These are phyloP conservation scores for Allium cepa DNA, from an alignment of 106 monocot species.

Conservation along the genomic window DNA sequence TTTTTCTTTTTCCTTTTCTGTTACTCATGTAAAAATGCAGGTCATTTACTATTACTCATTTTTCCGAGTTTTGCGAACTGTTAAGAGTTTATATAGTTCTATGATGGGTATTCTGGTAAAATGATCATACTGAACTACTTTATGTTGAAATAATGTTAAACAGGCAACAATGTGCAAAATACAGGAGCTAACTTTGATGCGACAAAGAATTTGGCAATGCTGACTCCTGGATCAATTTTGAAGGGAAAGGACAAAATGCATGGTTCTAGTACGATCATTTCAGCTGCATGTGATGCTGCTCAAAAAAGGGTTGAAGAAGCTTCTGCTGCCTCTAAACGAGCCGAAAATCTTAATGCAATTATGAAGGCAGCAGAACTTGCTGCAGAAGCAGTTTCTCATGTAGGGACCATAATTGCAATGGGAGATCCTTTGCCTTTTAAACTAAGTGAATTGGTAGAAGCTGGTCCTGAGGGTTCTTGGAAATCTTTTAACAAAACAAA, in stretches of 20 bases:
- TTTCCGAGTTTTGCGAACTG: no score
- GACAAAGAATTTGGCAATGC: slow-evolving; percentile 22
- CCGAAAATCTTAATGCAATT: slow-evolving; percentile 88
- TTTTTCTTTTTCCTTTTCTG: no score
- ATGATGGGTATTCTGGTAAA: no score
- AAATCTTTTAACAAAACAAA: slow-evolving; percentile 23
- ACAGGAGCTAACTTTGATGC: slow-evolving; percentile 15
- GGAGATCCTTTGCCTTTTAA: slow-evolving; percentile 87
- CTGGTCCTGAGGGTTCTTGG: slow-evolving; percentile 68
- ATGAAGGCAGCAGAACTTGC: slow-evolving; percentile 93
- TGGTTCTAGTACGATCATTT: slow-evolving; percentile 50
- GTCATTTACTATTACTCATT: no score
- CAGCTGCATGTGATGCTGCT: slow-evolving; percentile 56
- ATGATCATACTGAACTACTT: no score
- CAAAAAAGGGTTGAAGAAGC: slow-evolving; percentile 75
- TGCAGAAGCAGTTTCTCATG: slow-evolving; percentile 89
- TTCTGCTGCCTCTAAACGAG: slow-evolving; percentile 80
- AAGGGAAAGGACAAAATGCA: slow-evolving; percentile 45
- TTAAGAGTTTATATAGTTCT: no score
- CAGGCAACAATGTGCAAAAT: not conserved
- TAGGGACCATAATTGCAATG: slow-evolving; percentile 73
- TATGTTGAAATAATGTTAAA: no score
- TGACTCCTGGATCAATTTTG: slow-evolving; percentile 41
- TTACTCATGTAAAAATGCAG: no score
- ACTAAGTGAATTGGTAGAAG: slow-evolving; percentile 56